A percentile compares a stretch with the other conserved stretches of the same genome.
These are phyloP conservation scores for Globisporangium yorkense DNA, from an alignment of 352 stramenopile species.

Conservation along the genomic window DNA sequence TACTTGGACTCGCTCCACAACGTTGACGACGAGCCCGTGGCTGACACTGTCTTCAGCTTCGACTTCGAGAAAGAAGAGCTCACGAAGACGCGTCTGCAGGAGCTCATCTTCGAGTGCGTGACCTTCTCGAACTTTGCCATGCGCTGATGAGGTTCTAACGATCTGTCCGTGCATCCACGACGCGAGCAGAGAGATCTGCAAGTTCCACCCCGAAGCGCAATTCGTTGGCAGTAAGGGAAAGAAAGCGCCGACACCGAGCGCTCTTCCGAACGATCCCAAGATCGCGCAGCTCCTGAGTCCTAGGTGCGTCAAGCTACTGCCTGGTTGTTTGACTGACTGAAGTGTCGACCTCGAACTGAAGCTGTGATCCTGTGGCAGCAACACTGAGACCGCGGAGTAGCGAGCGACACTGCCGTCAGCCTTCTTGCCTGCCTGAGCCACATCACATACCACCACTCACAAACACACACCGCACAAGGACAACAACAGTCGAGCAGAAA, in stretches of 20 bases:
- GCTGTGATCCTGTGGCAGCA: background rate
- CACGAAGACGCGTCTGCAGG: conserved; percentile 73
- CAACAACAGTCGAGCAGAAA: background rate
- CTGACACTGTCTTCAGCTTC: conserved; percentile 75
- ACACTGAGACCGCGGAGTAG: conserved; percentile 6
- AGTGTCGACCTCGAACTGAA: background rate
- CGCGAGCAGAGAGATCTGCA: conserved; percentile 3
- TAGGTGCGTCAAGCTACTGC: conserved; percentile 20
- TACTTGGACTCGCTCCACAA: conserved; percentile 92
- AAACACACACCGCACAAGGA: conserved; percentile 1
- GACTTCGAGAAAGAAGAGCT: conserved; percentile 87
- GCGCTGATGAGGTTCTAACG: background rate
- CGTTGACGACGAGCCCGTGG: conserved; percentile 87
- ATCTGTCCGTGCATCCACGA: background rate
- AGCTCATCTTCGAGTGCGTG: conserved; percentile 85
- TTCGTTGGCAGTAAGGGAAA: conserved; percentile 7
- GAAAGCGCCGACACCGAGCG: background rate
- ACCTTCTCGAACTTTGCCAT: background rate
- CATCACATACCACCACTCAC: background rate
- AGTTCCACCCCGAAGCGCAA: conserved; percentile 42
- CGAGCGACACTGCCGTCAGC: background rate
- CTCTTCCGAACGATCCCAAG: conserved; percentile 19
- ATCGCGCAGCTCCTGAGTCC: conserved; percentile 48
- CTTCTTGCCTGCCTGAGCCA: background rate
- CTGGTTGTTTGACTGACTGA: background rate